A percentile compares a stretch with the other conserved stretches of the same genome.
Evolutionary conservation across 192 early-diverging fungal genomes (phyloP).

Genomic region (Podochytrium sp.): DNA sequence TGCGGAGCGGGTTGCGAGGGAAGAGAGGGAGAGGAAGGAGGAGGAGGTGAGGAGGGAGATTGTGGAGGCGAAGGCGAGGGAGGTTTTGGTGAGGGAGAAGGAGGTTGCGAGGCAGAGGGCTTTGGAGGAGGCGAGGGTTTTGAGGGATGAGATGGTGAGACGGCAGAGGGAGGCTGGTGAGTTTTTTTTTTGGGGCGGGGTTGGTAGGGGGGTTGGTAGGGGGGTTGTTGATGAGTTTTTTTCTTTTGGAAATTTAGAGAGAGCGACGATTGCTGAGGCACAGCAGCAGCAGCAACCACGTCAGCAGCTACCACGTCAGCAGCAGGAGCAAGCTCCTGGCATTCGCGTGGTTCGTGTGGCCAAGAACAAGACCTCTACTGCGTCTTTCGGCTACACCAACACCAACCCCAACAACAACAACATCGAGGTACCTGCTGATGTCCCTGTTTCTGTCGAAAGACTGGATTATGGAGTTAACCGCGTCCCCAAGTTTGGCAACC

Average conservation of each 20-base stretch:
- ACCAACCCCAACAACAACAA: too few relatives aligned
- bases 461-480: not conserved
- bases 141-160: conserved; percentile 22
- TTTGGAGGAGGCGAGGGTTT: not conserved
- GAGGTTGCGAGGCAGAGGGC: not conserved
- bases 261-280: not conserved
- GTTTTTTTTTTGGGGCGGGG: not conserved
- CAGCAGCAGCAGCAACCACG: not conserved
- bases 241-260: not conserved
- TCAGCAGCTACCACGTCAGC: not conserved
- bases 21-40: conserved; percentile 18
- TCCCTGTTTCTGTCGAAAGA: conserved; percentile 6
- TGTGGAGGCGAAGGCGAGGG: not conserved
- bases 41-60: conserved; percentile 5
- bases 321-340: not conserved
- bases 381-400: not conserved
- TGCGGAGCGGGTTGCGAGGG: conserved; percentile 1
- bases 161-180: not conserved
- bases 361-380: not conserved
- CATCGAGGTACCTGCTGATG: not conserved
- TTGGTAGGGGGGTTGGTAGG: not conserved
- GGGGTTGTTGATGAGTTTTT: not conserved
- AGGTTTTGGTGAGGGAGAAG: conserved; percentile 1
- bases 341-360: not conserved
- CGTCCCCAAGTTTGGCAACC: not conserved